Evolutionary conservation across 352 stramenopile species (phyloP).

Genomic region (Globisporangium rhizosaccharum): DNA sequence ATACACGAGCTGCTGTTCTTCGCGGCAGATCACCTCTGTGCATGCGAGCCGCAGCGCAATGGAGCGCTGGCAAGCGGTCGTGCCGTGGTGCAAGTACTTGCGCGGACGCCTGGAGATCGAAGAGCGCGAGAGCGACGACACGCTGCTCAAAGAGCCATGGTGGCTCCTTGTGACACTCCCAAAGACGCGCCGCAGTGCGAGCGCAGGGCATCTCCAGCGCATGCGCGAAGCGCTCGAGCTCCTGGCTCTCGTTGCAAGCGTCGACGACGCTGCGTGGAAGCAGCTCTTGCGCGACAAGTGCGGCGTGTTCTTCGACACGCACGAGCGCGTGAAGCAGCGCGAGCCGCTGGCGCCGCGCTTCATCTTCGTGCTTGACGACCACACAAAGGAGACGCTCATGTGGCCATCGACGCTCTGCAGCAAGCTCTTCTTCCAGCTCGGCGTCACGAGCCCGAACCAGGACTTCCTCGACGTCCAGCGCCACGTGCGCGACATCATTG

Average conservation of each 20-base stretch:
- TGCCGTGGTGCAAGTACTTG: conserved; percentile 27
- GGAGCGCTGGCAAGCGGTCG: conserved; percentile 19
- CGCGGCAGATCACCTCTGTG: too few species aligned
- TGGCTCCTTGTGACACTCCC: conserved; percentile 25
- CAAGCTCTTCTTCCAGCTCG: conserved; percentile 14
- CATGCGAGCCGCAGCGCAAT: conserved; percentile 4
- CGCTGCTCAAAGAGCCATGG: conserved; percentile 4
- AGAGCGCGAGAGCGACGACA: conserved; percentile 7
- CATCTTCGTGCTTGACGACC: conserved; percentile 30
- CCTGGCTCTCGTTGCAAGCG: conserved; percentile 20
- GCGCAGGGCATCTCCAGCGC: conserved; percentile 16
- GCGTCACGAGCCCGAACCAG: conserved; percentile 3
- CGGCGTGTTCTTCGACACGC: conserved; percentile 14
- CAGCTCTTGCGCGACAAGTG: conserved; percentile 26
- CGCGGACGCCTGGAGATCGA: conserved; percentile 60
- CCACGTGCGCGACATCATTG: conserved; percentile 1
- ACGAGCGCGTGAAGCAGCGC: conserved; percentile 6
- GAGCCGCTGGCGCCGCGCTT: conserved; percentile 12
- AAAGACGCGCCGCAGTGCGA: conserved; percentile 22
- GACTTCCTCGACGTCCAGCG: conserved; percentile 15
- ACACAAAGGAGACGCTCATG: conserved; percentile 22
- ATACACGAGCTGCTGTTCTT: too few species aligned
- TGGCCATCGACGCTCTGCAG: conserved; percentile 13
- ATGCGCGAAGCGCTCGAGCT: conserved; percentile 27
- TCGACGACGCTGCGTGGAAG: conserved; percentile 14